Evolutionary conservation across 768 basidiomycete genomes (phyloP), one percentile per base, ranked within the genome.

Genomic region (Cantharellus cinnabarinus): DNA sequence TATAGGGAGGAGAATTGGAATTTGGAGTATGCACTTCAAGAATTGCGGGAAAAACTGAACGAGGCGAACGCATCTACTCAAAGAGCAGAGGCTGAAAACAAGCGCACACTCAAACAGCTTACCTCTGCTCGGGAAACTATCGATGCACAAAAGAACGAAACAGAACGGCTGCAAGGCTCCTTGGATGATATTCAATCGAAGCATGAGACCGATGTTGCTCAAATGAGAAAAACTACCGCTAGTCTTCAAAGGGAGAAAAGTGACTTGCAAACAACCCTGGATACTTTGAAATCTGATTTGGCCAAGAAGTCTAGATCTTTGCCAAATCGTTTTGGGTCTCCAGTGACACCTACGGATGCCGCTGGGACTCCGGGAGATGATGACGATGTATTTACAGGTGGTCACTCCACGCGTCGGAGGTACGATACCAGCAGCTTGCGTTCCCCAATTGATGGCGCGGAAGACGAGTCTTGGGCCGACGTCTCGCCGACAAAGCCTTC

Each of bases 1-100:
- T 94, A 82, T 79, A 90, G 90, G 71, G 94, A 98, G 71, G 90
- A 93, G 71, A 98, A 95, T 69, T 98, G 95, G 95, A 94, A 98
- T 67, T 81, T 97, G 60, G 94, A 98, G 73, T 90, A 97, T 55
- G 78, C 79, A 14, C 73, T 90, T 38, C 94, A 98, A 68, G 91
- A 95, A 61, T 76, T 91, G 34, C 82, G 83, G 42, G 72, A 78
- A 1, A 80, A 86, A 63, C 74, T 85, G 52, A 67, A 76, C 39
- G 82, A 85, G 55, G 76, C 79, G 1, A 81, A 87, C 62, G 70
- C 81, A 15, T 74, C 81, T 4, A 71, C 76, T 2, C 76, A 79
- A 63, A 82, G 87, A 51, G 73, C 87, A 29, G 89, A 93, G 66
- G 73, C 79, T 42, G 95, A 97, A 63, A 80, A 85, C 63, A 85